These are phyloP conservation scores for Histomonas meleagridis DNA, from an alignment of 208 protist species.

Conservation along the genomic window DNA sequence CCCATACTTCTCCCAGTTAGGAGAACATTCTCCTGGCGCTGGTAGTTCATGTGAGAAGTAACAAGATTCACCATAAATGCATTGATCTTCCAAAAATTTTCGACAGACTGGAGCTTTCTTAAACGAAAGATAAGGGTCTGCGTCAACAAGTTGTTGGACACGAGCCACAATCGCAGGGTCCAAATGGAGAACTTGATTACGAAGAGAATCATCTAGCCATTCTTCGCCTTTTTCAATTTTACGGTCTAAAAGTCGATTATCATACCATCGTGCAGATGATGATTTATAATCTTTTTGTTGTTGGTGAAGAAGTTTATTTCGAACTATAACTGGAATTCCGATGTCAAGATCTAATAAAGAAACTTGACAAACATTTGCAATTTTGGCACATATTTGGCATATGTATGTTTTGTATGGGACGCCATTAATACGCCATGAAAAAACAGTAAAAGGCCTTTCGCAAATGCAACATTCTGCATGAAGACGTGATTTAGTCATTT, in stretches of 20 bases:
- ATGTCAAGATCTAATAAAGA: slow-evolving; percentile 17
- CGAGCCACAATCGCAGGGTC: background rate
- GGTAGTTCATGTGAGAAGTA: background rate
- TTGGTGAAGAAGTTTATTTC: background rate
- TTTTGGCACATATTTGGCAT: slow-evolving; percentile 10
- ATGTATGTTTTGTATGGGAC: slow-evolving; percentile 22
- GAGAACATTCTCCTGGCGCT: background rate
- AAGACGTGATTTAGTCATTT: background rate
- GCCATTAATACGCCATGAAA: background rate
- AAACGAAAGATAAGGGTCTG: background rate
- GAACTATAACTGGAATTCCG: slow-evolving; percentile 11
- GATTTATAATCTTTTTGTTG: slow-evolving; percentile 2
- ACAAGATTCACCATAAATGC: background rate
- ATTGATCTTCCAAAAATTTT: background rate
- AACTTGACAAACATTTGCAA: slow-evolving; percentile 5
- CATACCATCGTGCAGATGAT: background rate
- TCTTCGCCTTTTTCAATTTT: slow-evolving; percentile 7
- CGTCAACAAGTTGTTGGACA: background rate
- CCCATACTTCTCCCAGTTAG: background rate
- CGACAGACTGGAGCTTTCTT: slow-evolving; percentile 9
- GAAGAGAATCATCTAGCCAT: background rate
- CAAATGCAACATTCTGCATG: background rate
- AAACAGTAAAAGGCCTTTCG: slow-evolving; percentile 18
- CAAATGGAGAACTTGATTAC: background rate
- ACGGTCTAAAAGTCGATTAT: background rate